Evolutionary conservation across 345 rosid species (phyloP), one percentile per base, ranked within the genome.

Genomic region (Salix brachista): DNA sequence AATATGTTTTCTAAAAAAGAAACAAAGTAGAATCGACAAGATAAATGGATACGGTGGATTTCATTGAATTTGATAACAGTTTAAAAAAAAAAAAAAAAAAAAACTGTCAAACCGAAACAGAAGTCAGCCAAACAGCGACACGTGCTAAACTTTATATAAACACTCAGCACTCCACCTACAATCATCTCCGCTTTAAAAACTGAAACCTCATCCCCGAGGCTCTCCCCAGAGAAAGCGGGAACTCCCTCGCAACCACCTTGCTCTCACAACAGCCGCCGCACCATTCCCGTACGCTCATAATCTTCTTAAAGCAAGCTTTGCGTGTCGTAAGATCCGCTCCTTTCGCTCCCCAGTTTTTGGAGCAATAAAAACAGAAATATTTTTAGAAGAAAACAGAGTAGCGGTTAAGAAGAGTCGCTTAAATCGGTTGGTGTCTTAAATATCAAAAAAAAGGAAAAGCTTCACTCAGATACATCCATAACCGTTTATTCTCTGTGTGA

Each of bases 271-370:
- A 70, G 10, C 78, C 72, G 73, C 73, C 76, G 70, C 70, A 30
- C 44, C 67, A 6, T 52, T 56, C 19, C 50, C 10, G 36, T 26
- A n/a, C 2, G 12, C 8, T 54, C 30, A 30, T 13, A 1, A 46
- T 26, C 64, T 9, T 23, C 54, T 44, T 56, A 1, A 52, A 8
- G 58, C 23, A 52, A 52, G 8, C 23, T 52, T 9, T 36, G 28
- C 71, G 78, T 75, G 78, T 67, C 46, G 7, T 2, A 4, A 44
- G 81, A 79, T 73, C 81, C 81, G 64, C 65, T 69, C n/a, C 52
- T 58, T 60, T 58, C 74, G 69, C 52, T 46, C 36, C 65, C 50
- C 17, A 42, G 17, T 48, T 28, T 28, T 17, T 17, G 54, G 68
- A 37, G 44, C 8, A 19, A 16, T 19, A 39, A 42, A 48, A 56